These are phyloP conservation scores for Ganoderma lingzhi DNA, from an alignment of 1,284 basidiomycete genomes.

Conservation along the genomic window DNA sequence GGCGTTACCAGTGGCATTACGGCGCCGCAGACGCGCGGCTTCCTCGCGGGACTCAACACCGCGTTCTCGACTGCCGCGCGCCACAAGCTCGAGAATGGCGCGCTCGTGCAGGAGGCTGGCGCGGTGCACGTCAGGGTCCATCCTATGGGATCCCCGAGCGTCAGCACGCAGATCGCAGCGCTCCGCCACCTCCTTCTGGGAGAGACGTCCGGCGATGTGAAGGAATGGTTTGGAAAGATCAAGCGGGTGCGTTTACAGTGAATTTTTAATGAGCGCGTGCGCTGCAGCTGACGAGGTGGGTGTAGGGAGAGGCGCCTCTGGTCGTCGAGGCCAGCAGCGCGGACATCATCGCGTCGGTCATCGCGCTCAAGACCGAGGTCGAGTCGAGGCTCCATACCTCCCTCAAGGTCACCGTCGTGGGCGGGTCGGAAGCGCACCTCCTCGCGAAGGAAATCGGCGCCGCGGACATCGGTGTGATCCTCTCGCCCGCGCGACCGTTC, in stretches of 20 bases:
- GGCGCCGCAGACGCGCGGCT: constrained; percentile 59
- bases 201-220: constrained; percentile 53
- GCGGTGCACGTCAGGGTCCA: constrained; percentile 76
- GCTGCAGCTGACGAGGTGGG: neutral
- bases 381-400: constrained; percentile 53
- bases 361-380: constrained; percentile 76
- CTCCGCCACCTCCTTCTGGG: constrained; percentile 62
- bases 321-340: constrained; percentile 78
- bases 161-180: constrained; percentile 75
- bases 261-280: no score
- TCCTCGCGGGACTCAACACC: constrained; percentile 75
- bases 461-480: constrained; percentile 76
- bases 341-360: constrained; percentile 76
- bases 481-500: constrained; percentile 66
- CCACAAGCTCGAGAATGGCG: constrained; percentile 69
- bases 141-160: constrained; percentile 54
- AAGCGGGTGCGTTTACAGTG: constrained; percentile 50
- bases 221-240: constrained; percentile 61
- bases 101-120: constrained; percentile 69
- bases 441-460: constrained; percentile 76
- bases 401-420: constrained; percentile 71
- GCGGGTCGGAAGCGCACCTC: constrained; percentile 78
- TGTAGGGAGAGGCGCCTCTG: constrained; percentile 57
- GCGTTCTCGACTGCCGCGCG: constrained; percentile 70
- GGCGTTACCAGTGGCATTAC: constrained; percentile 70